Percentiles rank a stretch among this genome's conserved stretches.
Evolutionary conservation across 2,329 filamentous ascomycete genomes (phyloP).

Genomic region (Aspergillus sergii): DNA sequence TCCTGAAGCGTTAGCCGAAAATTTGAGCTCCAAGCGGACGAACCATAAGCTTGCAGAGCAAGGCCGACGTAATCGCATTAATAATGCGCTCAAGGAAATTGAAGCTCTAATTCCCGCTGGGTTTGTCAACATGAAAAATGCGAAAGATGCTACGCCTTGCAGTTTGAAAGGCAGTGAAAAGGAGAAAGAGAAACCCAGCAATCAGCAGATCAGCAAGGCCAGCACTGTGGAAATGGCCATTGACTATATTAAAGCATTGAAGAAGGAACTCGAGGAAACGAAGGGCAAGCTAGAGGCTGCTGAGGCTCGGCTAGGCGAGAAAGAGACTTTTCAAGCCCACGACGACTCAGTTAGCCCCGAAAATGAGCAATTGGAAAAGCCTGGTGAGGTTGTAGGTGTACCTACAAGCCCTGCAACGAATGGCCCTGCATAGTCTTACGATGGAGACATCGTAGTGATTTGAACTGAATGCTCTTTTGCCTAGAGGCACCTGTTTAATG

Average conservation of each 20-base stretch:
- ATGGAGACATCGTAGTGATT: conserved; percentile 1
- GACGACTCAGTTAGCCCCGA: not conserved
- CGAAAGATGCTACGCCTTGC: conserved; percentile 42
- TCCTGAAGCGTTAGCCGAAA: conserved; percentile 86
- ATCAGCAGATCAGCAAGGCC: conserved; percentile 81
- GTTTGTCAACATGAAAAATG: conserved; percentile 47
- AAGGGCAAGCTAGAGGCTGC: conserved; percentile 65
- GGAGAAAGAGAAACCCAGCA: conserved; percentile 51
- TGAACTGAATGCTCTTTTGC: not conserved
- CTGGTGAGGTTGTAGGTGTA: not conserved
- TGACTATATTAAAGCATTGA: conserved; percentile 85
- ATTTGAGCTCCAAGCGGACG: conserved; percentile 92
- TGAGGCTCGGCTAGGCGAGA: conserved; percentile 59
- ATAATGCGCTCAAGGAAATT: conserved; percentile 89
- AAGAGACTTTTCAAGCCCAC: conserved; percentile 1
- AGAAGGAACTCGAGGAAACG: conserved; percentile 70
- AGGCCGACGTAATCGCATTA: conserved; percentile 91
- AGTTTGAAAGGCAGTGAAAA: conserved; percentile 46
- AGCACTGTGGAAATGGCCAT: conserved; percentile 98
- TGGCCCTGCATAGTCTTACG: not conserved
- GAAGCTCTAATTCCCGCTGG: conserved; percentile 74
- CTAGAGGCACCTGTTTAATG: not conserved
- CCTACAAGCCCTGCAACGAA: not conserved
- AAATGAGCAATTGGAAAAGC: conserved; percentile 3
- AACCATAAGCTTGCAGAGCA: conserved; percentile 98